Conservation (phyloP, 108 stramenopile species). For the Seminavis robusta region DNA sequence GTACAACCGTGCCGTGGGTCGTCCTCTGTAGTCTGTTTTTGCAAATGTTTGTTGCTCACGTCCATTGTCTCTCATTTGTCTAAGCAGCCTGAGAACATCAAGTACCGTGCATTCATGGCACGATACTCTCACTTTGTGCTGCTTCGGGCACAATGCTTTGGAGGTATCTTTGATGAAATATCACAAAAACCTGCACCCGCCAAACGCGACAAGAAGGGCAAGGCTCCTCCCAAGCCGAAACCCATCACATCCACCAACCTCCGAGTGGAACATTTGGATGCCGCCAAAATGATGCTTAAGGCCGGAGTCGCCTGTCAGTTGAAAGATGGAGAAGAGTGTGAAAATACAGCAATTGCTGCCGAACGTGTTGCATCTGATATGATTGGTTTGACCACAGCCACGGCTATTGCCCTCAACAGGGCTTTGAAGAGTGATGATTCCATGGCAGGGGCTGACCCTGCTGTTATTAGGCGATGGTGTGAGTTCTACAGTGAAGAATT, state of each 20-base stretch:
- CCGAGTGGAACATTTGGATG: conserved; percentile 75
- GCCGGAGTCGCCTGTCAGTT: conserved; percentile 80
- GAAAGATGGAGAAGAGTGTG: conserved; percentile 83
- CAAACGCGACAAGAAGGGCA: conserved; percentile 25
- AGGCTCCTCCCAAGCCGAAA: conserved; percentile 41
- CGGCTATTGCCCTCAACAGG: conserved; percentile 68
- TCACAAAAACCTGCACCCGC: conserved; percentile 19
- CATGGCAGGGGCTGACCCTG: conserved; percentile 47
- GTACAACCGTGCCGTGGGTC: no score
- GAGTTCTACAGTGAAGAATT: conserved; percentile 81
- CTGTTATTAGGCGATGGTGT: conserved; percentile 75
- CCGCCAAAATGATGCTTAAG: conserved; percentile 77
- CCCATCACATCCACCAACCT: conserved; percentile 64
- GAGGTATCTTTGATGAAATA: conserved; percentile 85
- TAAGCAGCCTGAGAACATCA: conserved; percentile 61
- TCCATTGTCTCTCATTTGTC: conserved; percentile 11
- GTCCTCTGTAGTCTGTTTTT: neutral
- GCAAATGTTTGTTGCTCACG: conserved; percentile 1
- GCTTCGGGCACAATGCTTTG: conserved; percentile 85
- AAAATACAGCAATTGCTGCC: conserved; percentile 83
- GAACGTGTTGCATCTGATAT: conserved; percentile 87
- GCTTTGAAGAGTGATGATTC: conserved; percentile 54
- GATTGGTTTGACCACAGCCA: conserved; percentile 71
- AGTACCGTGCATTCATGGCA: conserved; percentile 74
- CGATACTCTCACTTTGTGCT: conserved; percentile 90